phyloP scores from a whole-genome alignment of 768 basidiomycete species.

The Gymnopilus dilepis region DNA sequence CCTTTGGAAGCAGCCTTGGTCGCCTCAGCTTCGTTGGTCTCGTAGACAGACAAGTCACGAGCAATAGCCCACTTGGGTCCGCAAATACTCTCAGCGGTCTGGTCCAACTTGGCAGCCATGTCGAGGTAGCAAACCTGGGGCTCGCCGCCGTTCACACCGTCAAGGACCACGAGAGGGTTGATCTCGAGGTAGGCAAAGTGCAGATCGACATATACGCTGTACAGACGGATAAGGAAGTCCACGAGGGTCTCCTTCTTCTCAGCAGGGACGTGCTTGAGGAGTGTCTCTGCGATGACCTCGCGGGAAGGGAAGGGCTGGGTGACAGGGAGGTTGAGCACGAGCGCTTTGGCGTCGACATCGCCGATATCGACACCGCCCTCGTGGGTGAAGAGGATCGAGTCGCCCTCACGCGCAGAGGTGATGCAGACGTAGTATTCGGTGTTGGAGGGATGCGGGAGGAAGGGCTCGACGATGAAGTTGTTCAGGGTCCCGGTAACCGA shows the following conservation, averaged over 20 bases:
- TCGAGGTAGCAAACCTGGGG: conserved; percentile 94
- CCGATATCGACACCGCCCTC: conserved; percentile 99
- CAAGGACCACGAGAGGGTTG: conserved; percentile 96
- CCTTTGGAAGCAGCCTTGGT: conserved; percentile 48
- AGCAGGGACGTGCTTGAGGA: conserved; percentile 83
- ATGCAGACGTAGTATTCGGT: conserved; percentile 99
- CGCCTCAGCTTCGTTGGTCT: conserved; percentile 46
- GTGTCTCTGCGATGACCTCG: conserved; percentile 70
- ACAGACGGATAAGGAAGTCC: conserved; percentile 94
- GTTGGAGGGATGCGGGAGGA: conserved; percentile 92
- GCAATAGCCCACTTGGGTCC: conserved; percentile 99
- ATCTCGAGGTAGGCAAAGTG: conserved; percentile 99
- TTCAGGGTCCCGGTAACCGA: conserved; percentile 92
- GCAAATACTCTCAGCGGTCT: conserved; percentile 97
- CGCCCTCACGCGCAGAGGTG: conserved; percentile 92
- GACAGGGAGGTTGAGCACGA: conserved; percentile 85
- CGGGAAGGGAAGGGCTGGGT: conserved; percentile 80
- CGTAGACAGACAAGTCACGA: conserved; percentile 83
- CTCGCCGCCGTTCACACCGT: conserved; percentile 67
- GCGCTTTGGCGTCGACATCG: conserved; percentile 97
- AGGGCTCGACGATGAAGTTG: conserved; percentile 99
- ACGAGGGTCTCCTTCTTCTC: conserved; percentile 89
- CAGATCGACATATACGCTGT: conserved; percentile 97
- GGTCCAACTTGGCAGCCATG: conserved; percentile 99
- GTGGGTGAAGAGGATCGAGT: conserved; percentile 97